A percentile compares a stretch with the other conserved stretches of the same genome.
phyloP scores from a whole-genome alignment of 257 asterid species.

The Plantago elongata region DNA sequence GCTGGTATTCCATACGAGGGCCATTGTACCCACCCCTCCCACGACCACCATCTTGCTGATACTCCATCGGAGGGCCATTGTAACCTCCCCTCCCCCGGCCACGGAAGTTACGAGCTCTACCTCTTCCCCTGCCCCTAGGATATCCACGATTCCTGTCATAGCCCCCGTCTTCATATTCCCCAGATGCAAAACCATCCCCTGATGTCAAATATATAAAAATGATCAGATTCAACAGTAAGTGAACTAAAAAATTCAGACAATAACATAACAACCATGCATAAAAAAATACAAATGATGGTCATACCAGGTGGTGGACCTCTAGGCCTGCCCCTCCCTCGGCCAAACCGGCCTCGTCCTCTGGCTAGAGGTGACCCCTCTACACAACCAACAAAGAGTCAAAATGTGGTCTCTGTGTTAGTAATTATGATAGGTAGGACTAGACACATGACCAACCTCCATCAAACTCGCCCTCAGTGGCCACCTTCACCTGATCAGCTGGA shows the following conservation, averaged over 20 bases:
- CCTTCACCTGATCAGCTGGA: conserved; percentile 92
- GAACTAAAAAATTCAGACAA: no score
- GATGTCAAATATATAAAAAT: conserved; percentile 12
- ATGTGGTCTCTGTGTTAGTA: conserved; percentile 9
- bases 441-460: conserved; percentile 58
- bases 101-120: conserved; percentile 66
- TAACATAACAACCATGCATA: not conserved
- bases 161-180: conserved; percentile 77
- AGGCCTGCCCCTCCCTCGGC: conserved; percentile 83
- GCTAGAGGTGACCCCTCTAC: conserved; percentile 73
- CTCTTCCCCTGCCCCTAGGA: conserved; percentile 80
- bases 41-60: conserved; percentile 63
- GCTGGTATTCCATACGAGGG: no score
- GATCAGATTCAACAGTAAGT: not conserved
- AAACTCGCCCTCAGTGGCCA: conserved; percentile 56
- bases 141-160: conserved; percentile 55
- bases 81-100: conserved; percentile 89
- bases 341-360: conserved; percentile 80
- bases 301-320: conserved; percentile 57
- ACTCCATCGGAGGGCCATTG: conserved; percentile 49
- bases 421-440: conserved; percentile 1
- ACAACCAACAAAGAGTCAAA: conserved; percentile 17
- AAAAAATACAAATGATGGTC: not conserved
- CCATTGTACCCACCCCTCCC: conserved; percentile 44
- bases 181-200: conserved; percentile 62